Percentiles rank a stretch among this genome's conserved stretches.
Conservation (phyloP, 2,329 filamentous ascomycete genomes). For the Bipolaris victoriae region DNA sequence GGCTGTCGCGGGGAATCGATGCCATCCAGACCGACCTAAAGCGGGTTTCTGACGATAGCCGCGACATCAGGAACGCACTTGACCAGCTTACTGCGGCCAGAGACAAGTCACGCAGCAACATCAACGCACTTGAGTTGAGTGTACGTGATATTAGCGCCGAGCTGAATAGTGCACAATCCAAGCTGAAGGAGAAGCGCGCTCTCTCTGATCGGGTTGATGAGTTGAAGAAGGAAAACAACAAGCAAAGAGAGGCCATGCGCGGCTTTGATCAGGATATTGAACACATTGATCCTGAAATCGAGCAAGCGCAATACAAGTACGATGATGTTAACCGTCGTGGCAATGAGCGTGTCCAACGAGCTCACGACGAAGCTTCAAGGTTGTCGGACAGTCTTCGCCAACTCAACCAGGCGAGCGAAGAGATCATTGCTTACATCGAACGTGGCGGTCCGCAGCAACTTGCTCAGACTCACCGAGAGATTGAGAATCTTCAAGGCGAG, state of each 20-base stretch:
- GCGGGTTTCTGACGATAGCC: constrained; percentile 69
- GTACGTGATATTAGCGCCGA: constrained; percentile 76
- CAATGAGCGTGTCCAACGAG: constrained; percentile 72
- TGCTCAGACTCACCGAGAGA: constrained; percentile 70
- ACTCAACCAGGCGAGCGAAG: constrained; percentile 74
- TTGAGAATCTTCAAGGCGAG: constrained; percentile 69
- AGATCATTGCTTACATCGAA: constrained; percentile 81
- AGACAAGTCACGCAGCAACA: constrained; percentile 71
- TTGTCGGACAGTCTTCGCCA: constrained; percentile 78
- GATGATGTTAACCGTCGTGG: constrained; percentile 78
- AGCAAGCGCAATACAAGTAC: constrained; percentile 74
- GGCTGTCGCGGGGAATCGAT: constrained; percentile 72
- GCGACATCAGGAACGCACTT: constrained; percentile 67
- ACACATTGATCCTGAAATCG: constrained; percentile 74
- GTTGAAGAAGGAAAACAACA: constrained; percentile 69
- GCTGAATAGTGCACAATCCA: constrained; percentile 71
- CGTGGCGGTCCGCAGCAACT: constrained; percentile 76
- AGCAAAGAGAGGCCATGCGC: constrained; percentile 73
- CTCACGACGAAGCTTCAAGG: constrained; percentile 72
- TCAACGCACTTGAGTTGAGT: constrained; percentile 77
- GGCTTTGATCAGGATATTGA: constrained; percentile 75
- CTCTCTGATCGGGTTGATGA: constrained; percentile 75
- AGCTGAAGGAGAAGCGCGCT: constrained; percentile 80
- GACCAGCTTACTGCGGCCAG: constrained; percentile 71
- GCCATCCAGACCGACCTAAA: constrained; percentile 82